Evolutionary conservation across 2,329 filamentous ascomycete genomes (phyloP).

Genomic region (Fusarium sp.): DNA sequence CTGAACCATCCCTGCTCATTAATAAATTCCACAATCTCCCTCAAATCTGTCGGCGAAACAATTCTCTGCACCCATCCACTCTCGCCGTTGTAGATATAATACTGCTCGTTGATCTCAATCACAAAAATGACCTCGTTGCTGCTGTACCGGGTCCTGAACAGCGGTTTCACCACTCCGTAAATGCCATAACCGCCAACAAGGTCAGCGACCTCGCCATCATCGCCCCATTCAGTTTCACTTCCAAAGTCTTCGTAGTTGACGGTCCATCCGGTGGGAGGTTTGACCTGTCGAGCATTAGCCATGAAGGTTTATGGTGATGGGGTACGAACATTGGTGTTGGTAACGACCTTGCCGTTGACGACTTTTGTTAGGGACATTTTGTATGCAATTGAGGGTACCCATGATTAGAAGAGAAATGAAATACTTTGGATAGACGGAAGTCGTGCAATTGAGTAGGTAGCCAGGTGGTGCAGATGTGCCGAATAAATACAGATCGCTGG

Average conservation of each 20-base stretch:
- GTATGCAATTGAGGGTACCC: fast-evolving
- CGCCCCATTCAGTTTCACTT: neutral
- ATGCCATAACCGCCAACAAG: neutral
- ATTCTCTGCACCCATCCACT: neutral
- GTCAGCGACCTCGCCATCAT: neutral
- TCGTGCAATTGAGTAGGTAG: neutral
- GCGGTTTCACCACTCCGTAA: neutral
- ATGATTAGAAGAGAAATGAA: no score
- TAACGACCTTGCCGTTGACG: neutral
- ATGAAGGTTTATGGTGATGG: fast-evolving
- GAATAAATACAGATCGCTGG: neutral
- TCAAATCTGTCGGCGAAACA: neutral
- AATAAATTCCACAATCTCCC: neutral
- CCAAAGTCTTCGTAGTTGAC: neutral
- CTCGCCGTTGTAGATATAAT: neutral
- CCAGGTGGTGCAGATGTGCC: neutral
- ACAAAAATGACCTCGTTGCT: neutral
- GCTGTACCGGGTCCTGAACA: neutral
- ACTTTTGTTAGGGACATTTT: neutral
- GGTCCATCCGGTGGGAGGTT: neutral
- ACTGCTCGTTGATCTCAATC: neutral
- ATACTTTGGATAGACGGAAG: fast-evolving
- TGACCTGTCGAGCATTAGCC: neutral
- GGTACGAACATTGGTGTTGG: neutral
- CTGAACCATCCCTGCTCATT: neutral